Conservation (phyloP, 768 basidiomycete species). For the Collybia sp. region DNA sequence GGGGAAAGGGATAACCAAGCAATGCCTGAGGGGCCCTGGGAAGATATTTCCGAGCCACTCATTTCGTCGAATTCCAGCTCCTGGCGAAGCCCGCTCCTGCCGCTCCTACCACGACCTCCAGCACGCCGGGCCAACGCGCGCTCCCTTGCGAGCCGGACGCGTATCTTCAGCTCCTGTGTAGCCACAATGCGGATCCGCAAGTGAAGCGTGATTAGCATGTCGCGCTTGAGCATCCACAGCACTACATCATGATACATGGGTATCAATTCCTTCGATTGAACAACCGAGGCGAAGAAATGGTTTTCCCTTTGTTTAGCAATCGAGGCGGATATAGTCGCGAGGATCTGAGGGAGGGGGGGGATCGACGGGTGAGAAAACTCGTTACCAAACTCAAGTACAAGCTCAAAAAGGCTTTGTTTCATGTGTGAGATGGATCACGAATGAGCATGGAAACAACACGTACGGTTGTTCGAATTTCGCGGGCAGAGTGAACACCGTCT, state of each 20-base stretch:
- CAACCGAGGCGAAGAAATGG: conserved; percentile 80
- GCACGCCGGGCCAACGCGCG: conserved; percentile 25
- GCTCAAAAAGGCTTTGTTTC: conserved; percentile 38
- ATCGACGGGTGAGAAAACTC: conserved; percentile 57
- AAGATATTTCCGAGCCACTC: conserved; percentile 13
- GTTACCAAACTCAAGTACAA: conserved; percentile 56
- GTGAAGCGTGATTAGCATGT: conserved; percentile 81
- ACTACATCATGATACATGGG: conserved; percentile 78
- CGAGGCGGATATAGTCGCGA: conserved; percentile 71
- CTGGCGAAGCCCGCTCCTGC: conserved; percentile 13
- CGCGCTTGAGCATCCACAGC: conserved; percentile 86
- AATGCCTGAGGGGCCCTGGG: conserved; percentile 18
- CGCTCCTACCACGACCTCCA: conserved; percentile 4
- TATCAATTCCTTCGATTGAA: conserved; percentile 61
- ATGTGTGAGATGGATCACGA: conserved; percentile 3
- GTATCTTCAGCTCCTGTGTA: conserved; percentile 66
- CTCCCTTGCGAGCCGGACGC: conserved; percentile 48
- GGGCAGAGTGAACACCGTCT: conserved; percentile 78
- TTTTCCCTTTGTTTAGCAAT: conserved; percentile 58
- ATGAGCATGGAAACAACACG: conserved; percentile 19
- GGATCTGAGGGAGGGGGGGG: conserved; percentile 68
- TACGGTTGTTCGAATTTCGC: conserved; percentile 58
- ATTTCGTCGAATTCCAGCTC: conserved; percentile 14
- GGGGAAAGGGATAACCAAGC: conserved; percentile 55
- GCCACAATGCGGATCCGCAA: conserved; percentile 83